Base-by-base conservation (phyloP, 306 rosid species). In the Gleditsia sinensis region DNA sequence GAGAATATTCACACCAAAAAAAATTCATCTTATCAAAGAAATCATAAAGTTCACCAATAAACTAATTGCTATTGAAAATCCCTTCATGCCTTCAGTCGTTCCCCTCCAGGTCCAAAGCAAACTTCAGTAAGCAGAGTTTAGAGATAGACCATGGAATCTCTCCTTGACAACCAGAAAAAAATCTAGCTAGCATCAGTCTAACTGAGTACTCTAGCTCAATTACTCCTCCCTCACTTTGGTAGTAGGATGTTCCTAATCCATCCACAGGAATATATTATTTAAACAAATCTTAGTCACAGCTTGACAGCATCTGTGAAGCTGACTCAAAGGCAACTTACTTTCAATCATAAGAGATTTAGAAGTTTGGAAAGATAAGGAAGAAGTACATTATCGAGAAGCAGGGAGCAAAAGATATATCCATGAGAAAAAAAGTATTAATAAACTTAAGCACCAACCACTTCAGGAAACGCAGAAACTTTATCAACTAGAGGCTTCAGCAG, bases 401-500 rank as follows among this genome's bases (percentile, higher is more conserved):
- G 72, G 72, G 33, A 60, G 61, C 24, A 66, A 33, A 61, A 57
- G 67, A 40, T 51, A 54, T 17, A 45, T 73, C 36, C 53, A 12
- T 20, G 55, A 46, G 20, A 36, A 78, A 81, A 73, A 40, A 48
- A 28, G 50, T 28, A 56, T 20, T 79, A 53, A 50, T 48, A 75
- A 72, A 51, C 25, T 9, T 13, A n/a, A 55, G 57, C 60, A 87
- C 98, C 58, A 54, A 94, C 98, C 98, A 94, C 98, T 91, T 88
- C 98, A 70, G 96, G 91, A 76, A 91, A 78, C 17, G 61, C 81
- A 57, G 89, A 80, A 81, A 89, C 82, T 86, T 81, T 90, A 75
- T 88, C 85, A 43, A 89, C 88, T 36, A 94, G 82, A 74, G 90
- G 87, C 86, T 76, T 75, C 81, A 94, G 89, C 74, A 86, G 83